These are phyloP conservation scores for Candida maesae DNA, from an alignment of 805 yeast species.

Conservation along the genomic window DNA sequence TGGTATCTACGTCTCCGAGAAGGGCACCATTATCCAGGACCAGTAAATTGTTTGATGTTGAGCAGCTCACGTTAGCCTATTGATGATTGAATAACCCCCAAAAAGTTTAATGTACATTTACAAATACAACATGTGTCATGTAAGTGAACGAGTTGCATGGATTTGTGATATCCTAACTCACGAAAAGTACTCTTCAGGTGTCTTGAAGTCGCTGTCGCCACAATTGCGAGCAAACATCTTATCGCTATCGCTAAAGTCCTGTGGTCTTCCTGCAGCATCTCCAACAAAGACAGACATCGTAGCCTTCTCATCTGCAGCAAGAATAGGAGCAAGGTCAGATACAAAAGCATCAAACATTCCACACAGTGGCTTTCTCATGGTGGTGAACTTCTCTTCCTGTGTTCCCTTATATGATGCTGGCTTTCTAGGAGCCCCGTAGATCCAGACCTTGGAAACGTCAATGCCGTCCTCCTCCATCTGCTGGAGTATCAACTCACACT, in stretches of 20 bases:
- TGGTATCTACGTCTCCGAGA: constrained; percentile 98
- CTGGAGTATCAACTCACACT: constrained; percentile 37
- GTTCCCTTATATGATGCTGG: constrained; percentile 32
- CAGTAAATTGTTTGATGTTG: constrained; percentile 23
- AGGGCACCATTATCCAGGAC: constrained; percentile 81
- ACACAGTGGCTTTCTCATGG: constrained; percentile 64
- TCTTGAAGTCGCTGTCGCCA: constrained; percentile 45
- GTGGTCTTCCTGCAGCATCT: constrained; percentile 87
- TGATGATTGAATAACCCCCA: neutral
- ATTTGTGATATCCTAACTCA: neutral
- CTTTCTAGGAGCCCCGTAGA: constrained; percentile 63
- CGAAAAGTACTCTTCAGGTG: constrained; percentile 68
- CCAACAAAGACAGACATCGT: constrained; percentile 69
- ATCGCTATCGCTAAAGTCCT: constrained; percentile 83
- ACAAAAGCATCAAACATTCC: constrained; percentile 67
- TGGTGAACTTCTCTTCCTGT: constrained; percentile 16
- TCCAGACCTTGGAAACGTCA: constrained; percentile 31
- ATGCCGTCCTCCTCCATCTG: constrained; percentile 28
- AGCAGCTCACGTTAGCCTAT: neutral
- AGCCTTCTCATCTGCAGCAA: neutral
- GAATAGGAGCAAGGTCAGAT: neutral
- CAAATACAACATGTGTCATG: constrained; percentile 1
- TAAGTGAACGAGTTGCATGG: too few species aligned
- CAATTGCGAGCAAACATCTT: constrained; percentile 57
- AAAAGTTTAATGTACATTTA: constrained; percentile 12